Evolutionary conservation across 1,284 basidiomycete species (phyloP).

Genomic region (Butyriboletus appendiculatus): DNA sequence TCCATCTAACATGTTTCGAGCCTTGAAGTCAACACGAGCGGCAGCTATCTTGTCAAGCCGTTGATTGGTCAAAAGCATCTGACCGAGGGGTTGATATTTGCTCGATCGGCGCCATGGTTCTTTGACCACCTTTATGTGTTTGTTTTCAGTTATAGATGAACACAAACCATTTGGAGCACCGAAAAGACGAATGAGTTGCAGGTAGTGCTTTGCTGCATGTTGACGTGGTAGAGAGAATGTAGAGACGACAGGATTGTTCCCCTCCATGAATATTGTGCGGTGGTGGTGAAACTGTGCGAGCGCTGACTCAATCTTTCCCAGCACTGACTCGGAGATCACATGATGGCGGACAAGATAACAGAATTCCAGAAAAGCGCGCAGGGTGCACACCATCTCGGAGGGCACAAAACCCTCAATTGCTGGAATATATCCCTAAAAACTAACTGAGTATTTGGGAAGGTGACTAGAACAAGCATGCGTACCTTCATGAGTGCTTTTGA

Average conservation of each 20-base stretch:
- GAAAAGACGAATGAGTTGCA: background rate
- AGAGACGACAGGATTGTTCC: background rate
- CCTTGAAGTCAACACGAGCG: conserved; percentile 8
- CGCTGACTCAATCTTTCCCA: background rate
- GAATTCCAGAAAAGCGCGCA: background rate
- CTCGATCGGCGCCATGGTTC: background rate
- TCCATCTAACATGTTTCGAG: background rate
- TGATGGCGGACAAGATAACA: background rate
- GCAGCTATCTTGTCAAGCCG: conserved; percentile 9
- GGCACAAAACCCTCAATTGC: background rate
- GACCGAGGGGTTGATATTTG: background rate
- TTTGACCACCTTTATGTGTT: background rate
- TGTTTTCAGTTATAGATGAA: background rate
- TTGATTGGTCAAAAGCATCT: conserved; percentile 6
- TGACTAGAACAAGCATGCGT: too few relatives aligned
- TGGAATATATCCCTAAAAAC: background rate
- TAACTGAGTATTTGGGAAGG: background rate
- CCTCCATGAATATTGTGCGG: background rate
- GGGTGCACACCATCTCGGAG: background rate
- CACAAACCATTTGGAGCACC: background rate
- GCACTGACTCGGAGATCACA: background rate
- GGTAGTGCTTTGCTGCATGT: background rate
- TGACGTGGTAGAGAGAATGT: background rate
- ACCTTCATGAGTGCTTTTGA: background rate
- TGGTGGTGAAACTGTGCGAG: background rate